Percentiles rank a stretch among this genome's conserved stretches.
Evolutionary conservation across 768 basidiomycete species (phyloP).

Genomic region (Kwoniella sp.): DNA sequence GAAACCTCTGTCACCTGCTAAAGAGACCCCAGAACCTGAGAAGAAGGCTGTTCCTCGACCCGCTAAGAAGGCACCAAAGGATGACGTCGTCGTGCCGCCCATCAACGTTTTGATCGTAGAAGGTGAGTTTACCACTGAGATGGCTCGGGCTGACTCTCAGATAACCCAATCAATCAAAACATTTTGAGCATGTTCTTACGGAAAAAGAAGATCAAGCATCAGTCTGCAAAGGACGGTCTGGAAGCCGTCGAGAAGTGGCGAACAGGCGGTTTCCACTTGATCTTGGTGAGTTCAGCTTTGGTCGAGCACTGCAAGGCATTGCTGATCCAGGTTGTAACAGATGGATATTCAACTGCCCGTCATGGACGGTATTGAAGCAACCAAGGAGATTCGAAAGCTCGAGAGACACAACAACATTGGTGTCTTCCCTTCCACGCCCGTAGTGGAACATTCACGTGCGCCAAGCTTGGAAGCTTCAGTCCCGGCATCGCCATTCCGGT

Average conservation of each 20-base stretch:
- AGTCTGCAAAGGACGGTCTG: slow-evolving; percentile 88
- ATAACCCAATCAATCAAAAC: slow-evolving; percentile 98
- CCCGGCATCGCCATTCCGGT: slow-evolving; percentile 66
- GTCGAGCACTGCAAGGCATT: background rate
- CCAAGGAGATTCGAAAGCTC: slow-evolving; percentile 86
- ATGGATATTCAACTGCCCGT: slow-evolving; percentile 99
- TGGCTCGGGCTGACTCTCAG: slow-evolving; percentile 58
- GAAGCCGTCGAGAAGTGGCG: slow-evolving; percentile 96
- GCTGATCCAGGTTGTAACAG: slow-evolving; percentile 57
- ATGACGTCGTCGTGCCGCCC: slow-evolving; percentile 82
- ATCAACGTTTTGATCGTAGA: slow-evolving; percentile 98
- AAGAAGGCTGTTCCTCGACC: slow-evolving; percentile 12
- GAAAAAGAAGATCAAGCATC: slow-evolving; percentile 92
- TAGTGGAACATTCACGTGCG: slow-evolving; percentile 58
- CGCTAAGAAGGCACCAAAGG: slow-evolving; percentile 54
- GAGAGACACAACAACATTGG: slow-evolving; percentile 71
- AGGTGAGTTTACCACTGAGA: slow-evolving; percentile 62
- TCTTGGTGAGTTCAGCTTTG: slow-evolving; percentile 68
- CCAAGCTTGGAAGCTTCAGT: slow-evolving; percentile 31
- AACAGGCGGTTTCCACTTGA: slow-evolving; percentile 89
- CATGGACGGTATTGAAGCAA: slow-evolving; percentile 97
- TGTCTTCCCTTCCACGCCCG: slow-evolving; percentile 70
- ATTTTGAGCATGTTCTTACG: slow-evolving; percentile 97
- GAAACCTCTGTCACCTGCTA: slow-evolving; percentile 4
- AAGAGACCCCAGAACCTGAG: background rate